A percentile compares a stretch with the other conserved stretches of the same genome.
These are phyloP conservation scores for Bryopsis sp. DNA, from an alignment of 139 green algal species.

Conservation along the genomic window DNA sequence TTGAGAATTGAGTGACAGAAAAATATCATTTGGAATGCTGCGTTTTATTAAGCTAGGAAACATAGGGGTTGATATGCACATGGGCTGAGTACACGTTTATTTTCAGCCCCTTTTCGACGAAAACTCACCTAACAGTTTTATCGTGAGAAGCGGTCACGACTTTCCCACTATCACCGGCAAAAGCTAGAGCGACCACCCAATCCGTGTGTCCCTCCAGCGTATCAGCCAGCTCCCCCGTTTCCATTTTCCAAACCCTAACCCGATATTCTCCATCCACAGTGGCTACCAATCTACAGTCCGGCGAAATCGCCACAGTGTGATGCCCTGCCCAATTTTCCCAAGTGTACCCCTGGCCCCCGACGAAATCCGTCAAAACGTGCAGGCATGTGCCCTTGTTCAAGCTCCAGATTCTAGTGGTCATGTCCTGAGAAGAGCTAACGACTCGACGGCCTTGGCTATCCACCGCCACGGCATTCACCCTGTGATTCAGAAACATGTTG, in stretches of 20 bases:
- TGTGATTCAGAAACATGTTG: conserved; percentile 10
- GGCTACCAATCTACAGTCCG: background rate
- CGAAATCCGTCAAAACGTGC: conserved; percentile 29
- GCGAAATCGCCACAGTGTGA: conserved; percentile 11
- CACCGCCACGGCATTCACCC: conserved; percentile 40
- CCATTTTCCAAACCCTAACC: conserved; percentile 15
- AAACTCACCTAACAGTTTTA: conserved; percentile 12
- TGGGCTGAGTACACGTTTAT: no score
- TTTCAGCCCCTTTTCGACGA: no score
- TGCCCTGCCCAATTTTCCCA: conserved; percentile 12
- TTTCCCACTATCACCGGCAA: background rate
- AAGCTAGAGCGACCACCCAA: conserved; percentile 17
- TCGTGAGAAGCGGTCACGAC: conserved; percentile 20
- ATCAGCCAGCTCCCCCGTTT: background rate
- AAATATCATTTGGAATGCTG: no score
- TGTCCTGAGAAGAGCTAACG: conserved; percentile 59
- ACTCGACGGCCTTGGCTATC: conserved; percentile 31
- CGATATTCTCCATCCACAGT: conserved; percentile 13
- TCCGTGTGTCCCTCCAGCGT: conserved; percentile 28
- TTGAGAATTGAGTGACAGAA: no score
- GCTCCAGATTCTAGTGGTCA: conserved; percentile 59
- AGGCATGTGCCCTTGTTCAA: conserved; percentile 26
- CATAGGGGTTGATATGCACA: no score
- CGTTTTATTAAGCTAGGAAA: no score
- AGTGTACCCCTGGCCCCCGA: background rate